Base-by-base conservation (phyloP, 345 rosid genomes). In the Gossypium thurberi region DNA sequence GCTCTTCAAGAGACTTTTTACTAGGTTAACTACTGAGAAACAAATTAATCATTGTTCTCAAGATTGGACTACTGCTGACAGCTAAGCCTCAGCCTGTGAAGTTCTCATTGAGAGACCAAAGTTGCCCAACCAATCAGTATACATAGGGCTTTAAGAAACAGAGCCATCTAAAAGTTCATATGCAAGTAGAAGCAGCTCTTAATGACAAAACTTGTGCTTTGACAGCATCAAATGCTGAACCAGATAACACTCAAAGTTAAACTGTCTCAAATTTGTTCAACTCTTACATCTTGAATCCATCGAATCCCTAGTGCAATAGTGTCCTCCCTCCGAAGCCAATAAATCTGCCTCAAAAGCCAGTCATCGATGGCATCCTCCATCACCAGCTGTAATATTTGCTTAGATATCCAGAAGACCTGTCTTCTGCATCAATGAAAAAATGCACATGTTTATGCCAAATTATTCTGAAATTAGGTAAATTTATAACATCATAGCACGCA, bases 321-420 rank as follows among this genome's bases (percentile, higher is more conserved):
- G 10, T 96, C 99, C 82, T 93, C 98, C 26, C 76, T 87, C 67
- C 92, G 84, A 74, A 96, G 91, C 95, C 92, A 96, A 65, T 82
- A 83, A 65, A 96, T 83, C 78, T 89, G 95, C 80, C 95, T 87
- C 83, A 96, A 74, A 67, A 96, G 97, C 88, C 86, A 96, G 81
- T 96, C 98, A 89, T 91, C 99, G 55, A 93, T 93, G 72, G 97
- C 98, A 88, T 93, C 98, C 81, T 93, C 98, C 99, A 93, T 96
- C 72, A 93, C 84, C 69, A 96, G 80, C 79, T 96, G 99, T 73
- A 93, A 76, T 75, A 96, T 93, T 81, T 96, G 97, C 85, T 90
- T 96, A 73, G 98, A 93, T 66, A 96, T 91, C 98, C 99, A 93
- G 81, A 93, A 93, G 76, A 93, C 98, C 78, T 96, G 97, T 75